Evolutionary conservation across 2,329 filamentous ascomycete genomes (phyloP).

Genomic region (Blastomyces parvus): DNA sequence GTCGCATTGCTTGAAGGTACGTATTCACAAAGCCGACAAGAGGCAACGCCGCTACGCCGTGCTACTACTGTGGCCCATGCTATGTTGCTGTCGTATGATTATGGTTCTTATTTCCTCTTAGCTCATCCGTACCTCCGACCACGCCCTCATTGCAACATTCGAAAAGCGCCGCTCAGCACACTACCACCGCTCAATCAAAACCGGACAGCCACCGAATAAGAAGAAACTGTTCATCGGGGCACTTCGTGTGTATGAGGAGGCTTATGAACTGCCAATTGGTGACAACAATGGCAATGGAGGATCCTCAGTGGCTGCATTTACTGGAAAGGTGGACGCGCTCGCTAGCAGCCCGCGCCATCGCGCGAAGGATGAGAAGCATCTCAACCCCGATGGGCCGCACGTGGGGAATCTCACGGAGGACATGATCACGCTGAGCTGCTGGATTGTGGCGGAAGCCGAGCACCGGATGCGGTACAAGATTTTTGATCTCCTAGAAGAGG

Average conservation of each 20-base stretch:
- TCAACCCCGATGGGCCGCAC: conserved; percentile 6
- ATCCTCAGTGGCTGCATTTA: neutral
- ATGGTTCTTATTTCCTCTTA: neutral
- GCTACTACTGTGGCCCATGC: neutral
- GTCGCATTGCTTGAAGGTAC: conserved; percentile 6
- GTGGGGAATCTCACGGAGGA: conserved; percentile 9
- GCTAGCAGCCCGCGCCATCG: neutral
- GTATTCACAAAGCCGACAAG: neutral
- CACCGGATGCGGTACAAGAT: conserved; percentile 8
- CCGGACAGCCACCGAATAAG: conserved; percentile 6
- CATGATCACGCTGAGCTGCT: conserved; percentile 7
- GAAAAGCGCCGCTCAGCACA: conserved; percentile 3
- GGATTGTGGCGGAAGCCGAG: conserved; percentile 8
- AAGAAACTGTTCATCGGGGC: conserved; percentile 4
- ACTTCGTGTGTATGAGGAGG: neutral
- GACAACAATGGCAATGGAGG: neutral
- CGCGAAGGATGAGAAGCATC: neutral
- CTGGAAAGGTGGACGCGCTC: neutral
- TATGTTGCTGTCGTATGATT: neutral
- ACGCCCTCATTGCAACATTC: conserved; percentile 5
- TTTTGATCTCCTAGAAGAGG: conserved; percentile 6
- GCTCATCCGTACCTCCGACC: conserved; percentile 6
- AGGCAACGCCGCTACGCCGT: neutral
- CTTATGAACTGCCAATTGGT: neutral
- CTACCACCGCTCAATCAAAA: conserved; percentile 8